Evolutionary conservation across 2,329 filamentous ascomycete species (phyloP), one percentile per base, ranked within the genome.

Genomic region (Sporothrix schenckii): DNA sequence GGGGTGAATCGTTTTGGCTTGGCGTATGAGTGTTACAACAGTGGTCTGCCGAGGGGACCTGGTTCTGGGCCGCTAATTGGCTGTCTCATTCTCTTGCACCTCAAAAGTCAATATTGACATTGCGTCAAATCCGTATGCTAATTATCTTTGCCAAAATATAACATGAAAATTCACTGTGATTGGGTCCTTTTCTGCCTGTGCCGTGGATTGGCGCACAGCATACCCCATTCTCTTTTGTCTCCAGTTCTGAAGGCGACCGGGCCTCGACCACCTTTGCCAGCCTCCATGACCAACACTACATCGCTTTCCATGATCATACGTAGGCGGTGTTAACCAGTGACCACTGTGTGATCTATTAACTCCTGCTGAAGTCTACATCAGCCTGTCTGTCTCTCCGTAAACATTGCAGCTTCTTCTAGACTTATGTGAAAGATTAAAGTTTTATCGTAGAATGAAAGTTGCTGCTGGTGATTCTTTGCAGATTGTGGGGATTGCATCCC

Each of bases 71-170:
- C 34, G 21, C 19, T 60, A 19, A 60, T 60, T 60, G 56, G 56
- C 56, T 60, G 7, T 41, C 41, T 34, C 16, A 41, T 34, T 34
- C 19, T 44, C 34, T 14, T 21, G 7, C 30, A 14, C 34, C n/a
- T 16, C 5, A 61, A 61, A 61, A 41, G 56, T 61, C 56, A 61
- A 61, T 61, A 61, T 61, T 61, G 56, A 61, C 56, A 21, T 44
- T 41, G 30, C 19, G 9, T n/a, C 52, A 14, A 27, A 13, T 27
- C 27, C 9, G 10, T 13, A 54, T 54, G 1, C 52, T 5, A 11
- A 24, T 24, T 52, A 34, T 6, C 34, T 34, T 24, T 4, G n/a
- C 50, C 7, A 21, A 16, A 16, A 50, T 50, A 52, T 52, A 10
- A 10, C 21, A 21, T 21, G 0, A 21, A 21, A 27, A 4, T 24